These are phyloP conservation scores for Gomphus bonarii DNA, from an alignment of 1,284 basidiomycete species.

Conservation along the genomic window DNA sequence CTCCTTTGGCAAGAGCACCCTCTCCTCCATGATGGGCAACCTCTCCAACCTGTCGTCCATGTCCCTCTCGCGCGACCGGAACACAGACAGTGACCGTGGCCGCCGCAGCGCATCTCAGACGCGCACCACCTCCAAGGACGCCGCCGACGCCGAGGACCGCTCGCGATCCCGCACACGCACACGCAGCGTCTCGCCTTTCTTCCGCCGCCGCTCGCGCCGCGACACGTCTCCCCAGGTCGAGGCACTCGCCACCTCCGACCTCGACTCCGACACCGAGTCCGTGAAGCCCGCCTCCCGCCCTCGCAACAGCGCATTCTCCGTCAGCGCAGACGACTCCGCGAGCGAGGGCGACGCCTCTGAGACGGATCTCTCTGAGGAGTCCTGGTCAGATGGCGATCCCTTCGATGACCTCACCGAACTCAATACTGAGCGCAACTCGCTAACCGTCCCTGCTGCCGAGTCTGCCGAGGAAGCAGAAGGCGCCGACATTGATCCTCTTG, in stretches of 20 bases:
- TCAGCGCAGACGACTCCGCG: slow-evolving; percentile 34
- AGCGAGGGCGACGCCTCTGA: slow-evolving; percentile 40
- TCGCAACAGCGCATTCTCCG: slow-evolving; percentile 33
- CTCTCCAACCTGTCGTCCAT: slow-evolving; percentile 36
- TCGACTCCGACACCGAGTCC: slow-evolving; percentile 44
- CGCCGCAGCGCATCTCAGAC: slow-evolving; percentile 44
- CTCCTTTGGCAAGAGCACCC: slow-evolving; percentile 50
- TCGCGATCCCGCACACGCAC: slow-evolving; percentile 31
- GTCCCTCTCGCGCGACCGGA: slow-evolving; percentile 43
- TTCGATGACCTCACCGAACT: slow-evolving; percentile 71
- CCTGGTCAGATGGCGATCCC: slow-evolving; percentile 44
- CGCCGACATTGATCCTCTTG: slow-evolving; percentile 52
- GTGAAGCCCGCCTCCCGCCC: slow-evolving; percentile 31
- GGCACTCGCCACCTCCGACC: slow-evolving; percentile 64
- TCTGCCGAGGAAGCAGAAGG: slow-evolving; percentile 29
- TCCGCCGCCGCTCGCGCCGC: slow-evolving; percentile 46
- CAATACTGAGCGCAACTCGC: slow-evolving; percentile 68
- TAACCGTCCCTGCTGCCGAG: slow-evolving; percentile 34
- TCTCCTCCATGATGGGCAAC: slow-evolving; percentile 62
- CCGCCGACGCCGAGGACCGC: slow-evolving; percentile 21
- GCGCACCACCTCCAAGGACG: slow-evolving; percentile 43
- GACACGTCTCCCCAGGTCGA: slow-evolving; percentile 64
- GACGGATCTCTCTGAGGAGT: slow-evolving; percentile 34
- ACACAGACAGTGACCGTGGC: slow-evolving; percentile 26
- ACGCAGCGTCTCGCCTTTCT: slow-evolving; percentile 65